Percentiles rank a stretch among this genome's conserved stretches.
These are phyloP conservation scores for Stephanodiscus triporus DNA, from an alignment of 108 stramenopile genomes.

Conservation along the genomic window DNA sequence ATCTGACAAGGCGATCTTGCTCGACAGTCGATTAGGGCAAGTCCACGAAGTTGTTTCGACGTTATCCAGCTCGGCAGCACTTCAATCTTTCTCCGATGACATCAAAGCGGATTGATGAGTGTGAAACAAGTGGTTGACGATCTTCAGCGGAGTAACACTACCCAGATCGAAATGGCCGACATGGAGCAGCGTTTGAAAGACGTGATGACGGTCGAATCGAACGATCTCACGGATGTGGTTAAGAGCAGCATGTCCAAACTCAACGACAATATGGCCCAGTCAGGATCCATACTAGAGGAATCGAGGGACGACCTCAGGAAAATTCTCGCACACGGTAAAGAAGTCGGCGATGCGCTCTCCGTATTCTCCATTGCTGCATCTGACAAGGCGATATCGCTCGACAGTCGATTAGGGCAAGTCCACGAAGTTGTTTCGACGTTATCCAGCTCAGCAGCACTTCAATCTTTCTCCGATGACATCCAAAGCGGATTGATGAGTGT, in stretches of 20 bases:
- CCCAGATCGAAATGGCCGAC: too few relatives aligned
- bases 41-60: slow-evolving; percentile 7
- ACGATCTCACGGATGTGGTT: slow-evolving; percentile 3
- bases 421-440: slow-evolving; percentile 4
- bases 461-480: background rate
- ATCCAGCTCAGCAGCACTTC: slow-evolving; percentile 4
- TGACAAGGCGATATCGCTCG: slow-evolving; percentile 4
- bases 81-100: slow-evolving; percentile 5
- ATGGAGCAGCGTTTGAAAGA: slow-evolving; percentile 7
- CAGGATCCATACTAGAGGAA: slow-evolving; percentile 15
- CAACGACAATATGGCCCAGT: slow-evolving; percentile 3
- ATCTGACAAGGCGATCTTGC: background rate
- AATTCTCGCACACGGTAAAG: background rate
- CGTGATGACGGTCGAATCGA: background rate
- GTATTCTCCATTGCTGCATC: background rate
- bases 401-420: slow-evolving; percentile 11
- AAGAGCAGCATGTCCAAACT: slow-evolving; percentile 8
- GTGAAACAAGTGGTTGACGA: background rate
- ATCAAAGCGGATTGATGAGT: background rate
- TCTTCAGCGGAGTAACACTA: background rate
- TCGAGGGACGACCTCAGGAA: slow-evolving; percentile 12
- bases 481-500: too few relatives aligned
- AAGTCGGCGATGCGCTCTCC: slow-evolving; percentile 6
- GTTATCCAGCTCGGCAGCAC: slow-evolving; percentile 9
- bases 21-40: slow-evolving; percentile 12